Evolutionary conservation across 2,329 filamentous ascomycete genomes (phyloP), one percentile per base, ranked within the genome.

Genomic region (Phoma sp.): DNA sequence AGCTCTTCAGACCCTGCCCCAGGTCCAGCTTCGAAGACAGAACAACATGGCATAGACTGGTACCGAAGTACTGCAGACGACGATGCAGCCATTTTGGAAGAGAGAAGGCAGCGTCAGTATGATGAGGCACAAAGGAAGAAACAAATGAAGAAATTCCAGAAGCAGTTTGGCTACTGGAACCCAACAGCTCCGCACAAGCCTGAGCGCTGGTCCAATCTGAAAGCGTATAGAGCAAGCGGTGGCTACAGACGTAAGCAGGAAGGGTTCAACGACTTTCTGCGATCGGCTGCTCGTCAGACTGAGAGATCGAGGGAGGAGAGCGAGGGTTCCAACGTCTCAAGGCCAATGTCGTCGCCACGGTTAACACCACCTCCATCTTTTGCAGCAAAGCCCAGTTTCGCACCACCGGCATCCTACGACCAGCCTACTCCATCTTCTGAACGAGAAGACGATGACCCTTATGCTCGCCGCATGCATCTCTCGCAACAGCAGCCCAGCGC

Each of bases 61-160:
- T 72, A 96, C 75, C 96, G 92, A 90, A 85, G 85, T 1, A 87
- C 85, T 43, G 89, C 92, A n/a, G 91, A 96, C 63, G 91, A 96
- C 51, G 92, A 92, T 67, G 82, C 84, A 25, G 83, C 85, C 62
- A 82, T 81, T 60, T 85, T 87, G 58, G 92, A 91, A 71, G 81
- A 80, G 39, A 79, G 76, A 19, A 84, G 89, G 68, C 90, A 90
- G 76, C 84, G 87, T 51, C 86, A 90, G 70, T 86, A 91, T 44
- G 91, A 91, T 51, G 90, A 69, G 38, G 61, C 91, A 13, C 87
- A 91, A 57, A 74, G 73, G 41, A 80, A 80, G 67, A 76, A 78
- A 37, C 87, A 91, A 56, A 58, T 68, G 55, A 89, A 88, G 77
- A 92, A 90, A 76, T 88, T 88, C 71, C 88, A 89, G 76, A 90